Conservation (phyloP, 257 asterid species). For the Rhazya stricta region DNA sequence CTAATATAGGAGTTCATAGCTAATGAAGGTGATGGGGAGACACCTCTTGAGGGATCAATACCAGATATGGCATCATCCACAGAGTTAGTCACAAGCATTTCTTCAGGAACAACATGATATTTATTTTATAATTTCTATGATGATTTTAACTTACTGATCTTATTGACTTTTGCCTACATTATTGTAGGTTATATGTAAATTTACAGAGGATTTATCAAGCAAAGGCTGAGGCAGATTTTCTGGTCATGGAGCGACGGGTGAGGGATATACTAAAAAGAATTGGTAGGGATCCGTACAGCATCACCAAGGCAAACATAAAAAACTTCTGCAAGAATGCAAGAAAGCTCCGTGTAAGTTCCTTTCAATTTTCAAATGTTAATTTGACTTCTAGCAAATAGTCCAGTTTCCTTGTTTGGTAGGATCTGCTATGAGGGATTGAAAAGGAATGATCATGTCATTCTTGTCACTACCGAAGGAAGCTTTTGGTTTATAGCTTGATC, state of each 20-base stretch:
- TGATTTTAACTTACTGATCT: conserved; percentile 3
- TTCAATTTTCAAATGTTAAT: neutral
- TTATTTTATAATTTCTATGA: conserved; percentile 2
- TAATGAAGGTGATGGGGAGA: conserved; percentile 91
- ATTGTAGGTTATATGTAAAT: conserved; percentile 65
- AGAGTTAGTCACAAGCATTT: conserved; percentile 58
- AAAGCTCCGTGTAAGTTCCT: conserved; percentile 47
- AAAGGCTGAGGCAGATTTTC: conserved; percentile 93
- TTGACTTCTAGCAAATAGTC: neutral
- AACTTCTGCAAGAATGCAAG: conserved; percentile 92
- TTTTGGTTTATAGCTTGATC: neutral
- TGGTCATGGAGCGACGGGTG: conserved; percentile 58
- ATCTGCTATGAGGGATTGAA: neutral
- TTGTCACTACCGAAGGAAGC: neutral
- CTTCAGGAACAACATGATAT: conserved; percentile 3
- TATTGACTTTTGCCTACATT: conserved; percentile 16
- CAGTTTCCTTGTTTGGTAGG: neutral
- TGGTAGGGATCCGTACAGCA: conserved; percentile 83
- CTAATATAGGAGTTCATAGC: conserved; percentile 66
- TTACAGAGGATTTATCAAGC: conserved; percentile 89
- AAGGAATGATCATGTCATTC: neutral
- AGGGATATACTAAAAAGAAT: conserved; percentile 61
- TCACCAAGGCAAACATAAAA: conserved; percentile 69
- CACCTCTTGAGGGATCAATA: conserved; percentile 93
- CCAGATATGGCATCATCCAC: conserved; percentile 99